Evolutionary conservation across 495 filamentous ascomycete genomes (phyloP).

Genomic region (Neurospora africana): DNA sequence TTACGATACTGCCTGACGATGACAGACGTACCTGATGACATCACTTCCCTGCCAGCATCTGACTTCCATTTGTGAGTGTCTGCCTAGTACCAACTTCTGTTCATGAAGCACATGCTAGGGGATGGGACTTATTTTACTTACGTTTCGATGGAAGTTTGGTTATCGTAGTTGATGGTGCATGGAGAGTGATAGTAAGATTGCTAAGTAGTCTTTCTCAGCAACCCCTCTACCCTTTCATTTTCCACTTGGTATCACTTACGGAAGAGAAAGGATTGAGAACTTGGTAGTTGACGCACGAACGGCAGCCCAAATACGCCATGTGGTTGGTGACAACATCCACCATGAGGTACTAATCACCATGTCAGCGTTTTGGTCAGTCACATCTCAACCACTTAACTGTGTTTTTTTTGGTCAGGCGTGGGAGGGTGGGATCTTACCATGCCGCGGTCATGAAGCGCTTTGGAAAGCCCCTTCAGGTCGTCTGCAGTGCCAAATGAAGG

Average conservation of each 20-base stretch:
- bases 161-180: constrained; percentile 58
- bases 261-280: constrained; percentile 56
- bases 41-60: constrained; percentile 59
- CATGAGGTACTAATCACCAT: constrained; percentile 50
- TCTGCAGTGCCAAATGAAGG: constrained; percentile 54
- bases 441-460: constrained; percentile 47
- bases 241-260: constrained; percentile 8
- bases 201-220: not conserved
- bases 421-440: constrained; percentile 33
- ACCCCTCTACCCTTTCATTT: not conserved
- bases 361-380: not conserved
- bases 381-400: not conserved
- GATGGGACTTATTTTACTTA: constrained; percentile 22
- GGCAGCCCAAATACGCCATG: constrained; percentile 52
- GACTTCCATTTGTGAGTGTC: constrained; percentile 3
- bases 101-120: constrained; percentile 15
- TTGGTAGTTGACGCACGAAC: constrained; percentile 47
- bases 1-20: not conserved
- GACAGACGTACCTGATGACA: constrained; percentile 29
- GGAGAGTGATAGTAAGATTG: constrained; percentile 53
- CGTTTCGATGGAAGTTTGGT: constrained; percentile 35
- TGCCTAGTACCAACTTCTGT: constrained; percentile 12
- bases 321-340: constrained; percentile 74
- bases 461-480: constrained; percentile 51
- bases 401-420: not conserved